Conservation (phyloP, 1,139 yeast genomes). For the Schwanniomyces etchellsii region DNA sequence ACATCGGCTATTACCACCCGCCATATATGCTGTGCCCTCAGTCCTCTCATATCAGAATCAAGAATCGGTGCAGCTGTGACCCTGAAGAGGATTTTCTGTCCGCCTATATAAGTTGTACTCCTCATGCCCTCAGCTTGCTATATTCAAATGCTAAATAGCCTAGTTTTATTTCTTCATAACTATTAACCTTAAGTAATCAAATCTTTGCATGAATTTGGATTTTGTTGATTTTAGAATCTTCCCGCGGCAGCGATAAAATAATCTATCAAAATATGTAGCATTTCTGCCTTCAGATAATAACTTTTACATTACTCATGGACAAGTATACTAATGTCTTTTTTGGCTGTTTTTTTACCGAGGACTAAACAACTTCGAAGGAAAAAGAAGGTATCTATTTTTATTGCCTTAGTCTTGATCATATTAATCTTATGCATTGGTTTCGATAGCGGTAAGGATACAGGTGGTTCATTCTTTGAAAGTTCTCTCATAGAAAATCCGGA, state of each 20-base stretch:
- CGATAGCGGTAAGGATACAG: too few species aligned
- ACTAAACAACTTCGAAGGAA: neutral
- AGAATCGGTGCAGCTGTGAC: conserved; percentile 25
- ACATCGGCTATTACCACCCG: conserved; percentile 29
- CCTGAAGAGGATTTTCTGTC: conserved; percentile 25
- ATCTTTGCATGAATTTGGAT: too few species aligned
- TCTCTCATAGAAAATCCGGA: too few species aligned
- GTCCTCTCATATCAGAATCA: conserved; percentile 9
- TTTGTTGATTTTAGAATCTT: too few species aligned
- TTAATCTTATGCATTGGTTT: too few species aligned
- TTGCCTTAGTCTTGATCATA: neutral
- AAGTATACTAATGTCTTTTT: too few species aligned
- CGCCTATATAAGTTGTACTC: conserved; percentile 26
- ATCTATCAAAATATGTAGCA: too few species aligned
- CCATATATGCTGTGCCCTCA: conserved; percentile 33
- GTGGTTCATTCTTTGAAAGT: too few species aligned
- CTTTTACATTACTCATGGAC: too few species aligned
- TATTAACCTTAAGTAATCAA: neutral
- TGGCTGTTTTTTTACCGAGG: too few species aligned
- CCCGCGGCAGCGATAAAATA: too few species aligned
- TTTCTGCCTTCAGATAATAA: too few species aligned
- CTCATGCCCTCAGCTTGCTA: conserved; percentile 14
- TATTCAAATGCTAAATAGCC: neutral
- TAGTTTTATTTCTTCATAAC: neutral
- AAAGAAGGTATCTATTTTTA: neutral